Evolutionary conservation across 2,329 filamentous ascomycete genomes (phyloP).

Genomic region (Emmonsiellopsis sp.): DNA sequence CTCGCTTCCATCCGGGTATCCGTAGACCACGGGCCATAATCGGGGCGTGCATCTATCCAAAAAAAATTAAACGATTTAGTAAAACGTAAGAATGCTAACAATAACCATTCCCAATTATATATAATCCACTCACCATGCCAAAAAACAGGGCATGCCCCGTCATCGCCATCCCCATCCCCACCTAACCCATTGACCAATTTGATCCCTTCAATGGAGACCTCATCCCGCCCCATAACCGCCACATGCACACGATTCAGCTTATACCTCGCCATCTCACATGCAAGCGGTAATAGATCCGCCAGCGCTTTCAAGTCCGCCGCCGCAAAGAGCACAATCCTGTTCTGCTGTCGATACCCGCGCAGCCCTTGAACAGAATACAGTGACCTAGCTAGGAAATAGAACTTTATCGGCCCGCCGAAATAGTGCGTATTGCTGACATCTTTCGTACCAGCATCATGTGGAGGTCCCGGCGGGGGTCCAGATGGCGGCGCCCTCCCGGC

Average conservation of each 20-base stretch:
- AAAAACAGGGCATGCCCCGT: slow-evolving; percentile 54
- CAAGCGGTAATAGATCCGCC: slow-evolving; percentile 65
- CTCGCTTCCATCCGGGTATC: slow-evolving; percentile 59
- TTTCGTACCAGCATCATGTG: slow-evolving; percentile 12
- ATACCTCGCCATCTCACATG: slow-evolving; percentile 72
- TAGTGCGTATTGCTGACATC: slow-evolving; percentile 28
- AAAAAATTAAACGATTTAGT: background rate
- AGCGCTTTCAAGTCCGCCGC: slow-evolving; percentile 66
- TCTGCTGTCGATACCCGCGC: slow-evolving; percentile 42
- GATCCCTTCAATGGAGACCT: slow-evolving; percentile 60
- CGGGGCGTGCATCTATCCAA: slow-evolving; percentile 58
- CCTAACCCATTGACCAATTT: slow-evolving; percentile 60
- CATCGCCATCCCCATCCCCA: slow-evolving; percentile 40
- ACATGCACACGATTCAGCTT: slow-evolving; percentile 71
- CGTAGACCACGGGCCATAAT: slow-evolving; percentile 61
- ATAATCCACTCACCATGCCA: slow-evolving; percentile 43
- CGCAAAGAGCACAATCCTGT: slow-evolving; percentile 70
- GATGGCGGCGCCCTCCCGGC: background rate
- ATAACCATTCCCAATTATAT: background rate
- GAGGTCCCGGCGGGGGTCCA: slow-evolving; percentile 7
- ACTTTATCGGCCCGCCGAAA: slow-evolving; percentile 64
- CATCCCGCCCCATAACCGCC: slow-evolving; percentile 64
- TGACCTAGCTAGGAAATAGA: slow-evolving; percentile 54
- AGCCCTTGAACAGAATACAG: slow-evolving; percentile 52
- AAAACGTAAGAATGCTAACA: background rate